Evolutionary conservation across 2,329 filamentous ascomycete species (phyloP).

Genomic region (Phialophora macrospora): DNA sequence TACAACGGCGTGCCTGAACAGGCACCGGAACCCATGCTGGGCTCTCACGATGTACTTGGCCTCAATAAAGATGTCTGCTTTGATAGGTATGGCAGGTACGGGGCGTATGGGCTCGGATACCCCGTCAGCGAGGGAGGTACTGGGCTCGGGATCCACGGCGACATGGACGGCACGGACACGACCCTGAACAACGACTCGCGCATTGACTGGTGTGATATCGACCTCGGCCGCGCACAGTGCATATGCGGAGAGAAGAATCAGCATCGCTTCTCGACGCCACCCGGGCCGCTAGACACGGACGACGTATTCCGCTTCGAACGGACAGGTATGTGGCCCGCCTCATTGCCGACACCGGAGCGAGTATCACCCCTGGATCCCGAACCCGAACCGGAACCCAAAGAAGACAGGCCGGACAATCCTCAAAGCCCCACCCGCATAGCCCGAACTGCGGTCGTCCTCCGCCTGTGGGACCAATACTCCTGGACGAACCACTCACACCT

Average conservation of each 20-base stretch:
- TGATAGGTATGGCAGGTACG: slow-evolving; percentile 4
- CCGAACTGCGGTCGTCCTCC: slow-evolving; percentile 5
- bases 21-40: slow-evolving; percentile 5
- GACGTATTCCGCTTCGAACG: slow-evolving; percentile 1
- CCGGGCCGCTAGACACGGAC: background rate
- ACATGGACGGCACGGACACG: slow-evolving; percentile 4
- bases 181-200: slow-evolving; percentile 3
- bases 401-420: background rate
- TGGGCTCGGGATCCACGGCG: slow-evolving; percentile 1
- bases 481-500: slow-evolving; percentile 7
- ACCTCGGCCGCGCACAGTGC: slow-evolving; percentile 6
- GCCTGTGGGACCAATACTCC: slow-evolving; percentile 4
- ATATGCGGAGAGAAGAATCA: slow-evolving; percentile 1
- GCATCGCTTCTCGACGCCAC: background rate
- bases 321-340: background rate
- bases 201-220: background rate
- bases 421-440: background rate
- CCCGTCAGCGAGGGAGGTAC: background rate
- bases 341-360: background rate
- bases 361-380: background rate
- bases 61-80: slow-evolving; percentile 12
- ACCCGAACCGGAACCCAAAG: background rate
- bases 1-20: background rate
- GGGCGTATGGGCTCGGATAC: background rate
- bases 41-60: slow-evolving; percentile 6